These are phyloP conservation scores for Globisporangium iwayamae DNA, from an alignment of 352 stramenopile species.

Conservation along the genomic window DNA sequence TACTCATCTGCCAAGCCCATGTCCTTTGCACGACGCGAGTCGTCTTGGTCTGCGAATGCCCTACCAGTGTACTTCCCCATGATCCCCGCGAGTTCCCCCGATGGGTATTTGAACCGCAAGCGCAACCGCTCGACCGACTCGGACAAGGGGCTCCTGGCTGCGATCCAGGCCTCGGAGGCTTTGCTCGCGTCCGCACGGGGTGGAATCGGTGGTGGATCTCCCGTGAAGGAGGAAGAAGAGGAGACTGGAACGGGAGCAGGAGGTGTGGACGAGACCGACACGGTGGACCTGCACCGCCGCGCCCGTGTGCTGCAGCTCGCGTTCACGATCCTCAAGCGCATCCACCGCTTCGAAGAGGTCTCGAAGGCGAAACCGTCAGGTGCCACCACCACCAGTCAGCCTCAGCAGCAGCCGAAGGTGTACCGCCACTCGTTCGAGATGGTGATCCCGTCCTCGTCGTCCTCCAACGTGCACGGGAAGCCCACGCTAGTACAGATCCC, in stretches of 20 bases:
- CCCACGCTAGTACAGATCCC: slow-evolving; percentile 47
- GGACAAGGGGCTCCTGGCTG: slow-evolving; percentile 48
- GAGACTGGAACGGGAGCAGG: slow-evolving; percentile 11
- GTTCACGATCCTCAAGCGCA: slow-evolving; percentile 55
- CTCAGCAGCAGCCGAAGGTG: slow-evolving; percentile 18
- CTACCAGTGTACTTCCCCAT: slow-evolving; percentile 24
- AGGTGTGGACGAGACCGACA: slow-evolving; percentile 9
- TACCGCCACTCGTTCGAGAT: slow-evolving; percentile 65
- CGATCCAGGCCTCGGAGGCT: slow-evolving; percentile 47
- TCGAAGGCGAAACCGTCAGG: slow-evolving; percentile 24
- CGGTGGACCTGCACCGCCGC: slow-evolving; percentile 45
- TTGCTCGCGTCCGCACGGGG: slow-evolving; percentile 12
- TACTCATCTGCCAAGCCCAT: slow-evolving; percentile 44
- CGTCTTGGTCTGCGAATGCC: slow-evolving; percentile 4
- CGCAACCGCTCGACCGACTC: slow-evolving; percentile 70
- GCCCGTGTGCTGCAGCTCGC: slow-evolving; percentile 55
- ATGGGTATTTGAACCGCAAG: slow-evolving; percentile 56
- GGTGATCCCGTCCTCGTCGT: slow-evolving; percentile 29
- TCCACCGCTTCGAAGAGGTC: slow-evolving; percentile 57
- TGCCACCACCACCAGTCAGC: slow-evolving; percentile 8
- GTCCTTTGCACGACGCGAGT: slow-evolving; percentile 28
- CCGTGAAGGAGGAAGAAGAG: slow-evolving; percentile 6
- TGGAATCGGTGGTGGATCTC: background rate
- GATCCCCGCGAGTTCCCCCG: slow-evolving; percentile 22
- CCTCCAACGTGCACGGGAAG: slow-evolving; percentile 11